Percentiles rank a stretch among this genome's conserved stretches.
Evolutionary conservation across 1,139 yeast species (phyloP).

Genomic region (Scheffersomyces quercinus): DNA sequence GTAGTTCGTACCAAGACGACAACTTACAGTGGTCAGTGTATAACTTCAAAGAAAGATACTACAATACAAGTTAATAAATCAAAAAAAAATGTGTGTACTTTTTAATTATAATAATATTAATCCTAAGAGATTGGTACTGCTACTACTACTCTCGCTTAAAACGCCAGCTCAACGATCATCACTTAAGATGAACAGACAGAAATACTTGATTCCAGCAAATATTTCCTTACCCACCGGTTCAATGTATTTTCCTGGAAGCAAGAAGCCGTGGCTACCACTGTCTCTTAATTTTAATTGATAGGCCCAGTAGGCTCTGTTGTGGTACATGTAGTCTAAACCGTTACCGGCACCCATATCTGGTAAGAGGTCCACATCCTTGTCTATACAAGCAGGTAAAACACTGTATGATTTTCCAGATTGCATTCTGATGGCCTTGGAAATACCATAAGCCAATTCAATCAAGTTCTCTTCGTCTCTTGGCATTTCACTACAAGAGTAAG

Average conservation of each 20-base stretch:
- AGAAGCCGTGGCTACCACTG: constrained; percentile 80
- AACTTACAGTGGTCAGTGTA: too few relatives aligned
- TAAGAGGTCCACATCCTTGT: constrained; percentile 64
- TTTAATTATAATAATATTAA: too few relatives aligned
- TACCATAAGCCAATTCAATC: constrained; percentile 77
- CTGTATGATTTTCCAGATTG: constrained; percentile 63
- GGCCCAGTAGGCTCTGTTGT: constrained; percentile 80
- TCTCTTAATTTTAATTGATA: constrained; percentile 81
- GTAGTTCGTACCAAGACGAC: too few relatives aligned
- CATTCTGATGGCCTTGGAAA: constrained; percentile 69
- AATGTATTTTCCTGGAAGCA: constrained; percentile 71
- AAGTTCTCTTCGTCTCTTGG: constrained; percentile 83
- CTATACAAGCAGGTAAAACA: constrained; percentile 78
- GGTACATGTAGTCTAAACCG: constrained; percentile 82
- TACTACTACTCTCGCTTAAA: background rate
- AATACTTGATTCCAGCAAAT: constrained; percentile 67
- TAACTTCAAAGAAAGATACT: too few relatives aligned
- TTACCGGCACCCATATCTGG: constrained; percentile 83
- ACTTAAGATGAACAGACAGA: constrained; percentile 61
- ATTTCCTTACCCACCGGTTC: constrained; percentile 77
- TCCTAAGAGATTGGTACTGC: too few relatives aligned
- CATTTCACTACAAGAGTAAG: constrained; percentile 68
- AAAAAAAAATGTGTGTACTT: too few relatives aligned
- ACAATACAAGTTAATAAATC: too few relatives aligned
- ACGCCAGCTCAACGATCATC: constrained; percentile 22